Percentiles rank a stretch among this genome's conserved stretches.
phyloP scores from a whole-genome alignment of 176 grass and related monocot species.

The Carex myosuroides region DNA sequence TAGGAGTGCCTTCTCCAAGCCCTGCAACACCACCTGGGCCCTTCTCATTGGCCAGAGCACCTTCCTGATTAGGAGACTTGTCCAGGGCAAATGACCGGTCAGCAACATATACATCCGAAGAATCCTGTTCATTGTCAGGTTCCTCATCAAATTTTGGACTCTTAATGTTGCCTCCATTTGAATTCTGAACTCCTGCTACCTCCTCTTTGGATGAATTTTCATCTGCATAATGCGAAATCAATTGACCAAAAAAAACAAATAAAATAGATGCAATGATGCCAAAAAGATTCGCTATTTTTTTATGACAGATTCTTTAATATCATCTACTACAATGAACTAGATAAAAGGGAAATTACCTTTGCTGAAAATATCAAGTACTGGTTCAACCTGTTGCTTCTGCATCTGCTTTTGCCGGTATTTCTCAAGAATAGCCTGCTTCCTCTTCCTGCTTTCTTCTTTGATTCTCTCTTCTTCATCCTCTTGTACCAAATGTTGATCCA shows the following conservation, averaged over 20 bases:
- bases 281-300: not conserved
- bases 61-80: conserved; percentile 57
- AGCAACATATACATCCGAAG: conserved; percentile 44
- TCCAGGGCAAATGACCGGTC: conserved; percentile 50
- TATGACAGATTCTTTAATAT: not conserved
- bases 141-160: conserved; percentile 18
- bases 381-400: conserved; percentile 44
- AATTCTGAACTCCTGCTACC: conserved; percentile 22
- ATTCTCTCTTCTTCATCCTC: conserved; percentile 98
- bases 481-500: conserved; percentile 84
- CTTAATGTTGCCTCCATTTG: not conserved
- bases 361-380: conserved; percentile 27
- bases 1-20: conserved; percentile 86
- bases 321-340: not conserved
- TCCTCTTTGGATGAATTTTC: conserved; percentile 26
- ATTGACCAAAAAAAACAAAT: not conserved
- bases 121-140: conserved; percentile 38
- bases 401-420: conserved; percentile 62
- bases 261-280: not conserved
- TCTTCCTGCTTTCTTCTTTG: conserved; percentile 89
- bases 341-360: conserved; percentile 45
- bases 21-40: conserved; percentile 32
- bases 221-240: conserved; percentile 8
- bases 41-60: conserved; percentile 17
- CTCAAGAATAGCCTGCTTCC: conserved; percentile 86